Percentiles rank a stretch among this genome's conserved stretches.
Evolutionary conservation across 2,329 filamentous ascomycete species (phyloP).

Genomic region (Orbilia blumenaviensis): DNA sequence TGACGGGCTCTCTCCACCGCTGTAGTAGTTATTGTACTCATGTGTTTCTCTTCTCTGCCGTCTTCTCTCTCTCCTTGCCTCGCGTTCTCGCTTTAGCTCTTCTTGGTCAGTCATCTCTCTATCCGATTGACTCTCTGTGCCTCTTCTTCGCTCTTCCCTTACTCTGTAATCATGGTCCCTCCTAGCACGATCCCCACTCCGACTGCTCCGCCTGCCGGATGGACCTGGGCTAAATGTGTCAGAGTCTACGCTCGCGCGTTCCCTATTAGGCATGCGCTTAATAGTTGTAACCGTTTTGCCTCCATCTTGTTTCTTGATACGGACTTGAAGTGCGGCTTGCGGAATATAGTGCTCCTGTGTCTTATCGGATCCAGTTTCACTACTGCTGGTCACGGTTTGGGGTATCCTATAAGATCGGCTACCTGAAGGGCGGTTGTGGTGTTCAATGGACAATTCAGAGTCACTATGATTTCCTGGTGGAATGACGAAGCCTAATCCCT

Average conservation of each 20-base stretch:
- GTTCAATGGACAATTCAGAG: constrained; percentile 36
- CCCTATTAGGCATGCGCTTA: constrained; percentile 47
- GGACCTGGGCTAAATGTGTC: constrained; percentile 15
- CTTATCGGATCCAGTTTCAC: constrained; percentile 30
- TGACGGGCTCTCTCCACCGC: constrained; percentile 38
- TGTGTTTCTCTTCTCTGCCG: constrained; percentile 44
- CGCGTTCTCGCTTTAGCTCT: constrained; percentile 38
- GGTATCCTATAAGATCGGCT: constrained; percentile 47
- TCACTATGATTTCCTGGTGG: constrained; percentile 36
- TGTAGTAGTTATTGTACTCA: constrained; percentile 39
- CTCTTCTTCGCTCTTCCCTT: constrained; percentile 30
- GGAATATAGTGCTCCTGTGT: constrained; percentile 31
- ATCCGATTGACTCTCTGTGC: constrained; percentile 35
- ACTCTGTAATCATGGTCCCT: constrained; percentile 31
- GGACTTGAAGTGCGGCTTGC: constrained; percentile 44
- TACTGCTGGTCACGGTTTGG: constrained; percentile 41
- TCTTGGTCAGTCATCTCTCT: constrained; percentile 23
- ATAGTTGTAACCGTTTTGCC: constrained; percentile 51
- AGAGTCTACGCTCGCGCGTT: constrained; percentile 27
- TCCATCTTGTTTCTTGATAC: constrained; percentile 51
- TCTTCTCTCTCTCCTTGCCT: constrained; percentile 41
- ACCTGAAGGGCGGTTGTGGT: constrained; percentile 42
- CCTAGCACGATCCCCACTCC: not conserved
- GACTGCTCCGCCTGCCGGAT: not conserved
- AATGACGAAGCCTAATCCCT: constrained; percentile 31